Percentiles rank a stretch among this genome's conserved stretches.
These are phyloP conservation scores for Magnolia changhungtana DNA, from an alignment of 164 flowering plant species.

Conservation along the genomic window DNA sequence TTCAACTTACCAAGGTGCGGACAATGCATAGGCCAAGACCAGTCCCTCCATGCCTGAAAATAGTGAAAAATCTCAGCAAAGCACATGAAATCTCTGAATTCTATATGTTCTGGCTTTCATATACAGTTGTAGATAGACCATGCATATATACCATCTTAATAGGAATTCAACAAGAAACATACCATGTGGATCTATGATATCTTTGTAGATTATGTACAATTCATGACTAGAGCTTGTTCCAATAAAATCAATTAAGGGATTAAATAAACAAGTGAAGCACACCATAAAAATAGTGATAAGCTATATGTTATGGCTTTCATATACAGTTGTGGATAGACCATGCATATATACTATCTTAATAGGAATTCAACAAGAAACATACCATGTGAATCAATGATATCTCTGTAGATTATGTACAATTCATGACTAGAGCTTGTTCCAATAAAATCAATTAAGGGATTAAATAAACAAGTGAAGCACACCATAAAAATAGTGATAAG, in stretches of 20 bases:
- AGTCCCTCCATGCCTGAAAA: constrained; percentile 95
- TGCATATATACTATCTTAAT: neutral
- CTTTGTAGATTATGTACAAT: neutral
- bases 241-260: neutral
- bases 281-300: neutral
- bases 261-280: neutral
- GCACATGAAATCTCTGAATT: neutral
- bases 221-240: neutral
- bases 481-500: neutral
- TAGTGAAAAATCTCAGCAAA: constrained; percentile 12
- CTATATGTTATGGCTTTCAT: constrained; percentile 22
- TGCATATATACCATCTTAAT: neutral
- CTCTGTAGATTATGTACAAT: neutral
- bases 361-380: neutral
- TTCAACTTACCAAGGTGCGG: constrained; percentile 74
- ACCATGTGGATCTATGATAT: neutral
- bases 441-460: neutral
- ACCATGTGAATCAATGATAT: neutral
- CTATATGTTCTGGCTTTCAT: neutral
- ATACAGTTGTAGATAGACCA: neutral
- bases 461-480: neutral
- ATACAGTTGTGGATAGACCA: neutral
- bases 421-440: neutral
- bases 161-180: neutral
- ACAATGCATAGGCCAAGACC: constrained; percentile 98